Evolutionary conservation across 306 rosid species (phyloP).

Genomic region (Gastrolobium villosum): DNA sequence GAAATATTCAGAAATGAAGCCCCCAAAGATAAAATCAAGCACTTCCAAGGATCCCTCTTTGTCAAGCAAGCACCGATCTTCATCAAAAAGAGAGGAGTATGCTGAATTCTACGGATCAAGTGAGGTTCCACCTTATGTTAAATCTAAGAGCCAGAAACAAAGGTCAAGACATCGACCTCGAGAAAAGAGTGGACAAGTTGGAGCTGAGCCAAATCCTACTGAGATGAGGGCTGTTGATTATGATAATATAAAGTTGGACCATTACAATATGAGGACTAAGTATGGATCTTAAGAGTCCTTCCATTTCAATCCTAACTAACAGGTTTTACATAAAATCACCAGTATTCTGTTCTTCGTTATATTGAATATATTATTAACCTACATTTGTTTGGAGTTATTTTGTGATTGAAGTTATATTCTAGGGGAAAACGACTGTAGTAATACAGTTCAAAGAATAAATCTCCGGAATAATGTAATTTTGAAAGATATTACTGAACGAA

Average conservation of each 20-base stretch:
- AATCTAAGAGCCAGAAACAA: slow-evolving; percentile 89
- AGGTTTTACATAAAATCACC: slow-evolving; percentile 35
- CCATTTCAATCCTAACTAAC: slow-evolving; percentile 58
- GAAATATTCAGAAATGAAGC: slow-evolving; percentile 74
- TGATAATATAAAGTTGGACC: slow-evolving; percentile 66
- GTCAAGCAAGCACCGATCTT: slow-evolving; percentile 74
- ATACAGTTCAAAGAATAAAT: no score
- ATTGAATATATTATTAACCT: slow-evolving; percentile 46
- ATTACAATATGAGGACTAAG: slow-evolving; percentile 76
- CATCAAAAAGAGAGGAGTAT: slow-evolving; percentile 75
- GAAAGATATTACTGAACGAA: no score
- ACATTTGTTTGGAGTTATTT: slow-evolving; percentile 40
- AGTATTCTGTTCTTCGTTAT: slow-evolving; percentile 47
- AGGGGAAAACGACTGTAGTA: background rate
- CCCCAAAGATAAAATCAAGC: slow-evolving; percentile 78
- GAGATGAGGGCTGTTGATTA: slow-evolving; percentile 66
- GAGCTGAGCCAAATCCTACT: slow-evolving; percentile 62
- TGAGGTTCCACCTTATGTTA: slow-evolving; percentile 68
- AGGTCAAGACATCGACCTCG: slow-evolving; percentile 84
- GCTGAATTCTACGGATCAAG: slow-evolving; percentile 82
- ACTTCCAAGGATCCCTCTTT: slow-evolving; percentile 81
- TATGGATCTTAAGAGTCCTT: slow-evolving; percentile 63
- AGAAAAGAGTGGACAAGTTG: slow-evolving; percentile 82
- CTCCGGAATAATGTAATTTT: no score
- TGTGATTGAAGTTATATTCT: slow-evolving; percentile 45